These are phyloP conservation scores for Phytophthora multivora DNA, from an alignment of 352 stramenopile species.

Conservation along the genomic window DNA sequence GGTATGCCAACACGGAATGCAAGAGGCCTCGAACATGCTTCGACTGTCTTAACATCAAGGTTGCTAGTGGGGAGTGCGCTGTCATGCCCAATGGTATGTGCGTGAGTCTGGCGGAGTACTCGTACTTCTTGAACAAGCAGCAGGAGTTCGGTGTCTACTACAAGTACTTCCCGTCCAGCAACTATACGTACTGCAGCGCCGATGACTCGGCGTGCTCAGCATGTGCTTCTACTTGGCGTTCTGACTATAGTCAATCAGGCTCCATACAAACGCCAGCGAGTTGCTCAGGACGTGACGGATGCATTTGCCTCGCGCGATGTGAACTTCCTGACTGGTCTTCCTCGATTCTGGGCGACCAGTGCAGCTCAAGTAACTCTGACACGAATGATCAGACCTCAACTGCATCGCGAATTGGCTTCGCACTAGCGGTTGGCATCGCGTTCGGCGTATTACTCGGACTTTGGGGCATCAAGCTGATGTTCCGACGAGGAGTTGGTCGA, in stretches of 20 bases:
- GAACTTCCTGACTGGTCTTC: conserved; percentile 29
- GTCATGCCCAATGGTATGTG: conserved; percentile 33
- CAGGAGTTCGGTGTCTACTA: conserved; percentile 25
- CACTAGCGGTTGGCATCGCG: conserved; percentile 16
- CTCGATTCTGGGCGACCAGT: conserved; percentile 26
- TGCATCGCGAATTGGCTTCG: conserved; percentile 25
- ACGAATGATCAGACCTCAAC: conserved; percentile 7
- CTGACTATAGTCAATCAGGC: conserved; percentile 27
- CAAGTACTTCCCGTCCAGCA: conserved; percentile 36
- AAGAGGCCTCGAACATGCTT: conserved; percentile 52
- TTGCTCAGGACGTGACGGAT: conserved; percentile 30
- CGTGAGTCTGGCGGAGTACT: conserved; percentile 26
- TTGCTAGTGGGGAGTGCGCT: conserved; percentile 23
- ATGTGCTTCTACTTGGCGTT: conserved; percentile 30
- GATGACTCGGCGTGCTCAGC: conserved; percentile 27
- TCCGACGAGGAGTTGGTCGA: conserved; percentile 10
- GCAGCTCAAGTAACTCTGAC: conserved; percentile 4
- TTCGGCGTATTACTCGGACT: conserved; percentile 26
- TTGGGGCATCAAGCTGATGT: conserved; percentile 24
- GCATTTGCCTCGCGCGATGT: conserved; percentile 34
- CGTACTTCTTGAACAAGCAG: conserved; percentile 19
- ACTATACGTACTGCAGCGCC: conserved; percentile 37
- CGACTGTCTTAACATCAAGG: conserved; percentile 58
- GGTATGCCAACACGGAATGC: conserved; percentile 36
- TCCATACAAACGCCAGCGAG: conserved; percentile 14